Base-by-base conservation (phyloP, 1,139 yeast genomes). In the Trichomonascaceae sp. region DNA sequence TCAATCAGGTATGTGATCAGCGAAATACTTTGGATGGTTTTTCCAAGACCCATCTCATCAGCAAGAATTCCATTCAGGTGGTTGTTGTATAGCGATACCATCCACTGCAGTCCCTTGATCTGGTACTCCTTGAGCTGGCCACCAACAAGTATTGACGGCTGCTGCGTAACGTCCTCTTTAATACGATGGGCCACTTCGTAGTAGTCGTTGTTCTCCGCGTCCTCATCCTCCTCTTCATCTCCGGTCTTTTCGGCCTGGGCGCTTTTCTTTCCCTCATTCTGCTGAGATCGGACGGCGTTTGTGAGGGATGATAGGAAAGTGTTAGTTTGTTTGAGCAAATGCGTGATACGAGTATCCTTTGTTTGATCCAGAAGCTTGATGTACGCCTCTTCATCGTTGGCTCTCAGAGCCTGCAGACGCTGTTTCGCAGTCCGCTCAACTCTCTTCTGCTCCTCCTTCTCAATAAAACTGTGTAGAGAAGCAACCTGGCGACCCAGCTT, bases 361-460 rank as follows among this genome's bases (percentile, higher is more conserved):
- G 98, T 87, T 59, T 89, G 95, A 54, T 89, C 97, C 52, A 89
- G 74, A 51, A 89, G 69, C 56, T 87, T 89, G 61, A 89, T 69
- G 59, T 89, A 89, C 0, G 98, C 98, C 57, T 89, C 98, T 57
- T 89, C 98, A 63, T 89, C 98, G 59, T 89, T 89, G 25, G 94
- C 81, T 56, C 82, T 81, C 67, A 89, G 74, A 13, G 98, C 98
- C 57, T 84, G 95, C 57, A 89, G 74, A 76, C 98, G 93, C 58
- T 87, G 96, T 56, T 82, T 87, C 29, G 98, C 98, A 29, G 85
- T 87, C 51, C 76, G 74, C 57, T 89, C 98, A 34, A 80, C 63
- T 47, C 85, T 76, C 57, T 76, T 79, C 42, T 79, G 76, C 56
- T 89, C 98, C 48, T 89, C 98, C 54, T 76, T 80, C 56, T 87